Evolutionary conservation across 164 flowering plant species (phyloP).

Genomic region (Taxillus chinensis): DNA sequence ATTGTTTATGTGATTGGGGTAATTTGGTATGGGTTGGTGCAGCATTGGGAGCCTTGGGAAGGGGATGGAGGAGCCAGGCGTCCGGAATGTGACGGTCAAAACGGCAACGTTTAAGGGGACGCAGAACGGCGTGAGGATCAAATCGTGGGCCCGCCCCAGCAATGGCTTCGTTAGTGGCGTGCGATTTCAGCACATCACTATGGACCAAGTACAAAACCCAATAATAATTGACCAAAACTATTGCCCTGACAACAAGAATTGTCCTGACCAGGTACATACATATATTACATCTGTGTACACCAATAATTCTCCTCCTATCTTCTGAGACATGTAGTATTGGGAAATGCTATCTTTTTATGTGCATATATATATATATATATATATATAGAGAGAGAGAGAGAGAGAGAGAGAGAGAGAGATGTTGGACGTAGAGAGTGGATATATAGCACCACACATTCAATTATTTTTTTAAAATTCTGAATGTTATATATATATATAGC

Average conservation of each 20-base stretch:
- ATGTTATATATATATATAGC: not conserved
- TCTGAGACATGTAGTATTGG: not conserved
- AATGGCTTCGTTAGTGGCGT: conserved; percentile 15
- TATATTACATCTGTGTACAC: not conserved
- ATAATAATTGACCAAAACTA: conserved; percentile 24
- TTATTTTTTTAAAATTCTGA: not conserved
- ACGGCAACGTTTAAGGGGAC: conserved; percentile 16
- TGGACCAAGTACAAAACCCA: conserved; percentile 19
- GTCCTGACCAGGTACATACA: conserved; percentile 15
- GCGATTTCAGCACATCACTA: conserved; percentile 10
- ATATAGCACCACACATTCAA: not conserved
- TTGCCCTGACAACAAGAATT: conserved; percentile 19
- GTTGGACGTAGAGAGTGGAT: no score
- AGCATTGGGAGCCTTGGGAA: conserved; percentile 28
- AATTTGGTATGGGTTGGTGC: conserved; percentile 26
- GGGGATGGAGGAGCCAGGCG: conserved; percentile 16
- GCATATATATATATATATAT: no score
- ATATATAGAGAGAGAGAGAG: no score
- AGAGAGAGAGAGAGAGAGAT: no score
- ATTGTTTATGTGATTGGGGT: conserved; percentile 13
- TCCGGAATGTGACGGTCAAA: conserved; percentile 16
- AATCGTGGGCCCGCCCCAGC: conserved; percentile 26
- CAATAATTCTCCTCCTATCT: not conserved
- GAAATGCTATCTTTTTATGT: no score
- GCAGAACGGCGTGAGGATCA: conserved; percentile 21